Conservation (phyloP, 768 basidiomycete genomes). For the Podaxis mareebaensis region DNA sequence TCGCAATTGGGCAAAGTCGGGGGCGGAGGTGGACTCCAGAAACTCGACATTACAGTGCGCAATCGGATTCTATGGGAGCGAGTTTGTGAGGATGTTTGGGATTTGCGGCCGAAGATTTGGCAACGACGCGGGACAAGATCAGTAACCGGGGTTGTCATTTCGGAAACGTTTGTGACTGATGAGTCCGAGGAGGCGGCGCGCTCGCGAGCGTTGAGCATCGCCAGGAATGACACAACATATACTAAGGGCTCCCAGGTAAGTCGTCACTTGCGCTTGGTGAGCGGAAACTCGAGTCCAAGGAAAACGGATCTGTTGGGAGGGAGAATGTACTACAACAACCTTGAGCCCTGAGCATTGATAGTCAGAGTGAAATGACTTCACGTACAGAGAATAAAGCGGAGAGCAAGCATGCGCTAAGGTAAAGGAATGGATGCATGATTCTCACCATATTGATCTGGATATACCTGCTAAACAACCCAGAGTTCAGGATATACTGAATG, state of each 20-base stretch:
- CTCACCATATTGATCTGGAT: background rate
- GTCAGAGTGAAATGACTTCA: constrained; percentile 1
- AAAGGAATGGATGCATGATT: background rate
- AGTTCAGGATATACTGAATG: constrained; percentile 39
- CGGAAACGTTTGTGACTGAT: constrained; percentile 1
- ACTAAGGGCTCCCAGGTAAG: constrained; percentile 30
- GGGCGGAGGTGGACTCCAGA: constrained; percentile 23
- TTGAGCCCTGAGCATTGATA: background rate
- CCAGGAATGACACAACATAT: constrained; percentile 48
- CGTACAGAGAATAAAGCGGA: constrained; percentile 43
- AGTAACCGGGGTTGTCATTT: background rate
- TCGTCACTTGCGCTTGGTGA: constrained; percentile 41
- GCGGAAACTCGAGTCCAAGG: constrained; percentile 40
- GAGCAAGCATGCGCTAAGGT: constrained; percentile 42
- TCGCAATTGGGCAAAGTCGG: background rate
- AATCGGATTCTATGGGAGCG: constrained; percentile 12
- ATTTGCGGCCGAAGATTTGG: background rate
- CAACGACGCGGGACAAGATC: constrained; percentile 6
- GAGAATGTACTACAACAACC: constrained; percentile 38
- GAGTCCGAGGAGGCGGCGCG: constrained; percentile 11
- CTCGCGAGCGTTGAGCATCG: constrained; percentile 45
- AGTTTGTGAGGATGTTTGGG: constrained; percentile 8
- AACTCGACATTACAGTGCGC: constrained; percentile 21
- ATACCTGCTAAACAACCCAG: constrained; percentile 41
- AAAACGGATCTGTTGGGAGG: constrained; percentile 45